A percentile compares a stretch with the other conserved stretches of the same genome.
Conservation (phyloP, 257 asterid genomes). For the Echites panduratus region DNA sequence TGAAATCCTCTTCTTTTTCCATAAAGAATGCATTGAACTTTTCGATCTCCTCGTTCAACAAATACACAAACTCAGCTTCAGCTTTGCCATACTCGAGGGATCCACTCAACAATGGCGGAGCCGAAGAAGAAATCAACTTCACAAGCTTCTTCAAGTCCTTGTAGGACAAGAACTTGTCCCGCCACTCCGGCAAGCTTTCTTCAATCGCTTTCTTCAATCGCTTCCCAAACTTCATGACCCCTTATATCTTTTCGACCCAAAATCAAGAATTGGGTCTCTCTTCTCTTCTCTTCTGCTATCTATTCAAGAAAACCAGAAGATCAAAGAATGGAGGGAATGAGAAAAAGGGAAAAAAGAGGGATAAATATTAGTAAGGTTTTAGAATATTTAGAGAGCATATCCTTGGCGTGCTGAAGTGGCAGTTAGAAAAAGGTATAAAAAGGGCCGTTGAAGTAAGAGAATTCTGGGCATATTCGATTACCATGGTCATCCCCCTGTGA, state of each 20-base stretch:
- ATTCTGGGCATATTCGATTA: constrained; percentile 72
- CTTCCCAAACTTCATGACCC: constrained; percentile 86
- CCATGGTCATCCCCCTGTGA: constrained; percentile 21
- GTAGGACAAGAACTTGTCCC: constrained; percentile 65
- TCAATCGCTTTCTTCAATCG: constrained; percentile 69
- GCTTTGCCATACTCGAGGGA: constrained; percentile 42
- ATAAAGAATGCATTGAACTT: constrained; percentile 79
- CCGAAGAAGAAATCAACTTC: constrained; percentile 42
- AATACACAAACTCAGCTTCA: constrained; percentile 56
- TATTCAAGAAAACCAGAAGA: not conserved
- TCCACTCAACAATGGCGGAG: constrained; percentile 29
- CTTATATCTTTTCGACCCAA: not conserved
- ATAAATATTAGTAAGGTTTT: not conserved
- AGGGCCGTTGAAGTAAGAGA: constrained; percentile 29
- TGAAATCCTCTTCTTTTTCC: constrained; percentile 91
- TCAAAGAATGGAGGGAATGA: not conserved
- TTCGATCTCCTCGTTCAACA: constrained; percentile 78
- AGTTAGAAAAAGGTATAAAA: constrained; percentile 21
- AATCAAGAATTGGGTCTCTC: not conserved
- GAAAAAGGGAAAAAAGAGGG: constrained; percentile 2
- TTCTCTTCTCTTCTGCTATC: too few species aligned
- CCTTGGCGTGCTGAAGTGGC: constrained; percentile 73
- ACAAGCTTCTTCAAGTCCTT: constrained; percentile 76
- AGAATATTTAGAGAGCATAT: constrained; percentile 85
- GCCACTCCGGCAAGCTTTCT: constrained; percentile 79